Percentiles rank a stretch among this genome's conserved stretches.
These are phyloP conservation scores for Ceratobasidium sp. DNA, from an alignment of 1,284 basidiomycete genomes.

Conservation along the genomic window DNA sequence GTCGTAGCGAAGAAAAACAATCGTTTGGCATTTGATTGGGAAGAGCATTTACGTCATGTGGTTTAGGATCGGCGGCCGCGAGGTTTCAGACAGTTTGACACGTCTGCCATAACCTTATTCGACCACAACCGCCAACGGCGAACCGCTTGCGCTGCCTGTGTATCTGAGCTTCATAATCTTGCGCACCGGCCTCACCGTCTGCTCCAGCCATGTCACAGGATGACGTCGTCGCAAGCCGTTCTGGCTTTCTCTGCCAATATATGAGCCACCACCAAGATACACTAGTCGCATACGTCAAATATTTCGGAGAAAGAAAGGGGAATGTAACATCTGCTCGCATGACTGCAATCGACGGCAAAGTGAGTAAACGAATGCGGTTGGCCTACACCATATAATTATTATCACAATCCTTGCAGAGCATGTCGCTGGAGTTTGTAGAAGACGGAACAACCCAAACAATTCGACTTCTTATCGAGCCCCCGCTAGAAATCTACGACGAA, in stretches of 20 bases:
- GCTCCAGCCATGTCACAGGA: constrained; percentile 52
- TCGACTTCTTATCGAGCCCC: constrained; percentile 69
- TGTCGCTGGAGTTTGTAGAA: constrained; percentile 69
- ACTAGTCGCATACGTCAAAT: constrained; percentile 50
- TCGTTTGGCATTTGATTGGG: background rate
- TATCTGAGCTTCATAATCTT: background rate
- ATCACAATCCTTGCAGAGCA: constrained; percentile 56
- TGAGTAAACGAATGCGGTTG: constrained; percentile 55
- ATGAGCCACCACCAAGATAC: constrained; percentile 84
- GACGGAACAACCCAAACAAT: constrained; percentile 56
- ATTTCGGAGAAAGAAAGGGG: constrained; percentile 61
- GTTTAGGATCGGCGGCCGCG: background rate
- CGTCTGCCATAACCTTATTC: background rate
- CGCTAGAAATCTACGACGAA: constrained; percentile 73
- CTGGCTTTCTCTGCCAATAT: constrained; percentile 78
- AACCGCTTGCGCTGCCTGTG: background rate
- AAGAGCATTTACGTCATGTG: background rate
- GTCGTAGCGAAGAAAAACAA: background rate
- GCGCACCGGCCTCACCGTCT: background rate
- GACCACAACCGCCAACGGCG: background rate
- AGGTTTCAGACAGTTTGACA: background rate
- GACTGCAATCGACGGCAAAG: constrained; percentile 70
- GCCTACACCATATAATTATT: background rate
- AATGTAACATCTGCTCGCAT: constrained; percentile 65
- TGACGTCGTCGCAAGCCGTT: constrained; percentile 70